Evolutionary conservation across 257 asterid genomes (phyloP).

Genomic region (Solanum okadae): DNA sequence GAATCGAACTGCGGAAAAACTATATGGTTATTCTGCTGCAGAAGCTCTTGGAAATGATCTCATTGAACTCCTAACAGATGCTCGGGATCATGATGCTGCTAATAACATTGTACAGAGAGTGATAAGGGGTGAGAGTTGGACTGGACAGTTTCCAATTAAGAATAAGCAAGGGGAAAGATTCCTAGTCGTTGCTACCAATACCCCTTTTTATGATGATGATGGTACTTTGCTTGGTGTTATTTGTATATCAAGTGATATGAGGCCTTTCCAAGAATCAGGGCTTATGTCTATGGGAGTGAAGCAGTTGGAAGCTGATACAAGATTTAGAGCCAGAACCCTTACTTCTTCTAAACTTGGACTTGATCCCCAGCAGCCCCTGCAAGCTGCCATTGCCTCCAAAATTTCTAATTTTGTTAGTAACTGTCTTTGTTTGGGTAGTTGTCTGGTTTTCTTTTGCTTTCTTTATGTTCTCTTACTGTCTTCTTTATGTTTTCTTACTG

Average conservation of each 20-base stretch:
- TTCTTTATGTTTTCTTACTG: not conserved
- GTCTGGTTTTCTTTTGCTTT: not conserved
- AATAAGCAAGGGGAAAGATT: constrained; percentile 57
- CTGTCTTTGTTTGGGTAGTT: not conserved
- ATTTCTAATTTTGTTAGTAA: constrained; percentile 71
- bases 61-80: constrained; percentile 44
- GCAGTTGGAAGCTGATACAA: constrained; percentile 27
- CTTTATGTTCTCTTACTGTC: not conserved
- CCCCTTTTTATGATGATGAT: constrained; percentile 78
- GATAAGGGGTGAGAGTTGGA: constrained; percentile 65
- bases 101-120: constrained; percentile 42
- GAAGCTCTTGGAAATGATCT: constrained; percentile 68
- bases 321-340: constrained; percentile 32
- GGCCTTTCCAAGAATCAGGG: constrained; percentile 42
- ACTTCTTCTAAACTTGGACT: constrained; percentile 55
- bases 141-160: constrained; percentile 67
- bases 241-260: constrained; percentile 56
- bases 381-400: constrained; percentile 73
- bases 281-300: constrained; percentile 11
- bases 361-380: constrained; percentile 83
- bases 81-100: constrained; percentile 33
- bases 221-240: constrained; percentile 61
- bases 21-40: constrained; percentile 57
- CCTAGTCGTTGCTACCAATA: constrained; percentile 41
- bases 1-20: constrained; percentile 70